Conservation (phyloP, 2,329 filamentous ascomycete genomes). For the Colletotrichum limetticola region DNA sequence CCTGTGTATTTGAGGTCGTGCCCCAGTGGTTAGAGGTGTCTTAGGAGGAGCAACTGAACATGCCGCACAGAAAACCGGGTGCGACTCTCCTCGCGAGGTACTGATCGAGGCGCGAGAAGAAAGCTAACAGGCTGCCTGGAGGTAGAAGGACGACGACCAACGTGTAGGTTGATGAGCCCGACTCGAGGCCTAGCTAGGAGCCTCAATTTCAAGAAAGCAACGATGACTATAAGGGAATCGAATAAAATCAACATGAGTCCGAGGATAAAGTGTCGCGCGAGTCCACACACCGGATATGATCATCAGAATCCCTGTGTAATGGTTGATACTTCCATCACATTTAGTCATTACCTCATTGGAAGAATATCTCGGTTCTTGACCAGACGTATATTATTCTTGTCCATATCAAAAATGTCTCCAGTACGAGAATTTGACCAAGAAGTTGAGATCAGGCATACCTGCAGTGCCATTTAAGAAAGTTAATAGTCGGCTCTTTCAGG, state of each 20-base stretch:
- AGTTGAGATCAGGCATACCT: conserved; percentile 43
- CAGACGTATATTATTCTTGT: conserved; percentile 55
- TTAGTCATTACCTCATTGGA: conserved; percentile 53
- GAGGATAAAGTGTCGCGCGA: background rate
- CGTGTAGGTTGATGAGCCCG: conserved; percentile 60
- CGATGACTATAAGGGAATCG: conserved; percentile 53
- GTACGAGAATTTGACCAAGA: conserved; percentile 46
- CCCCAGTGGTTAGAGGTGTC: conserved; percentile 17
- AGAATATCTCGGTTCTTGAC: conserved; percentile 58
- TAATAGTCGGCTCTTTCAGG: background rate
- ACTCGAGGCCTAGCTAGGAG: conserved; percentile 56
- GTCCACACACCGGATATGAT: conserved; percentile 59
- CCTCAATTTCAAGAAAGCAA: conserved; percentile 61
- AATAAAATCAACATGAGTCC: background rate
- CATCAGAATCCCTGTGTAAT: conserved; percentile 69
- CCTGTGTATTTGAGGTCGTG: conserved; percentile 12
- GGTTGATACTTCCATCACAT: conserved; percentile 64
- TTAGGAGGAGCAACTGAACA: conserved; percentile 27
- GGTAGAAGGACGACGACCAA: conserved; percentile 63
- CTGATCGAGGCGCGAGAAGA: conserved; percentile 56
- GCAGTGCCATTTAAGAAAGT: background rate
- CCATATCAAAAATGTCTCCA: conserved; percentile 41
- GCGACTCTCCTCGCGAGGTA: conserved; percentile 29
- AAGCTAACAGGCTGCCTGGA: conserved; percentile 62
- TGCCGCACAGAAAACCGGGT: conserved; percentile 33